A percentile compares a stretch with the other conserved stretches of the same genome.
These are phyloP conservation scores for Pleurotus tuoliensis DNA, from an alignment of 768 basidiomycete species.

Conservation along the genomic window DNA sequence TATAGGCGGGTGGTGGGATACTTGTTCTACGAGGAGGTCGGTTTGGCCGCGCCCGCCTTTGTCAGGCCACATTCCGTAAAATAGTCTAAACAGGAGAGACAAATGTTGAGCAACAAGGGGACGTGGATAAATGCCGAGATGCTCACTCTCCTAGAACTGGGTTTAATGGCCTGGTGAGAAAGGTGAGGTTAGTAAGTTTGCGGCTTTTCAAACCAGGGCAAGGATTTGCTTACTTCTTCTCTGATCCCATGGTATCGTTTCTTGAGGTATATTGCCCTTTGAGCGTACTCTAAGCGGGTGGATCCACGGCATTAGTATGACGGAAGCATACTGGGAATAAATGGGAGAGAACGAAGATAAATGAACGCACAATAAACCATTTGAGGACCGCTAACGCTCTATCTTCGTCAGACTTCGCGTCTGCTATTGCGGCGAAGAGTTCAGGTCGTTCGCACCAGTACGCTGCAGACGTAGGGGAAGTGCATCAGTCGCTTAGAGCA, in stretches of 20 bases:
- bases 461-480: conserved; percentile 40
- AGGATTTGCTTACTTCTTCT: conserved; percentile 79
- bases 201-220: neutral
- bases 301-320: neutral
- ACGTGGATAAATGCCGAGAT: too few species aligned
- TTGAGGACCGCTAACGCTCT: conserved; percentile 77
- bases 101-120: too few species aligned
- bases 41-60: conserved; percentile 72
- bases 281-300: conserved; percentile 63
- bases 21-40: conserved; percentile 85
- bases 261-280: conserved; percentile 94
- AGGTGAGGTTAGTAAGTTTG: conserved; percentile 4
- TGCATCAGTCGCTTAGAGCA: neutral
- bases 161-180: conserved; percentile 72
- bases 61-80: conserved; percentile 89
- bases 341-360: too few species aligned
- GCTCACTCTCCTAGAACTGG: conserved; percentile 91
- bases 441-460: conserved; percentile 97
- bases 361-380: conserved; percentile 86
- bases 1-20: conserved; percentile 92
- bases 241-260: conserved; percentile 93
- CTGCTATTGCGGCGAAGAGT: conserved; percentile 82
- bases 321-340: too few species aligned
- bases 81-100: conserved; percentile 44
- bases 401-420: conserved; percentile 68